These are phyloP conservation scores for Botrytis medusae DNA, from an alignment of 2,329 filamentous ascomycete genomes.

Conservation along the genomic window DNA sequence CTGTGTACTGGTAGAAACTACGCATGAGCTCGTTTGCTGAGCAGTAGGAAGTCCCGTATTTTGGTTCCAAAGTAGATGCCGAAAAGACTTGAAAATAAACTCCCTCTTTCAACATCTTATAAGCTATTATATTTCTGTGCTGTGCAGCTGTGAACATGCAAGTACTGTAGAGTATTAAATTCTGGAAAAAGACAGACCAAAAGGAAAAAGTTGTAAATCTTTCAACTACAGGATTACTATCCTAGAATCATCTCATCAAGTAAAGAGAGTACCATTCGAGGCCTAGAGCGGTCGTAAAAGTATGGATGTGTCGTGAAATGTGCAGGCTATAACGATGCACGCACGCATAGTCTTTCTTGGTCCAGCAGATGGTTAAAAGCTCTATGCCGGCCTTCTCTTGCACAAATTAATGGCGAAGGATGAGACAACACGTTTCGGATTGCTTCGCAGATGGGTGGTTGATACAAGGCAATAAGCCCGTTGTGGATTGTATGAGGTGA, in stretches of 20 bases:
- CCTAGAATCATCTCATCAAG: not conserved
- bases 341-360: not conserved
- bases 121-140: not conserved
- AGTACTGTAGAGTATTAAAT: not conserved
- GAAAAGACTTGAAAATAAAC: not conserved
- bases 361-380: not conserved
- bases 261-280: not conserved
- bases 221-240: not conserved
- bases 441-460: not conserved
- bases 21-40: not conserved
- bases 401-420: not conserved
- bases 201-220: not conserved
- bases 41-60: not conserved
- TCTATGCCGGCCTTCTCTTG: not conserved
- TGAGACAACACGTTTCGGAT: slow-evolving; percentile 1
- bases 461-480: not conserved
- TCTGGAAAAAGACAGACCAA: not conserved
- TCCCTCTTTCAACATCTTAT: not conserved
- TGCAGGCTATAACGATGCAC: not conserved
- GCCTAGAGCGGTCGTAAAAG: not conserved
- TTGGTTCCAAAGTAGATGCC: not conserved
- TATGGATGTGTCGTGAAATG: not conserved
- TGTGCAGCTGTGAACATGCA: not conserved
- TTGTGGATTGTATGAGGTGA: not conserved
- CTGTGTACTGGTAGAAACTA: not conserved